Evolutionary conservation across 176 grass and related monocot genomes (phyloP).

Genomic region (Zea mays): DNA sequence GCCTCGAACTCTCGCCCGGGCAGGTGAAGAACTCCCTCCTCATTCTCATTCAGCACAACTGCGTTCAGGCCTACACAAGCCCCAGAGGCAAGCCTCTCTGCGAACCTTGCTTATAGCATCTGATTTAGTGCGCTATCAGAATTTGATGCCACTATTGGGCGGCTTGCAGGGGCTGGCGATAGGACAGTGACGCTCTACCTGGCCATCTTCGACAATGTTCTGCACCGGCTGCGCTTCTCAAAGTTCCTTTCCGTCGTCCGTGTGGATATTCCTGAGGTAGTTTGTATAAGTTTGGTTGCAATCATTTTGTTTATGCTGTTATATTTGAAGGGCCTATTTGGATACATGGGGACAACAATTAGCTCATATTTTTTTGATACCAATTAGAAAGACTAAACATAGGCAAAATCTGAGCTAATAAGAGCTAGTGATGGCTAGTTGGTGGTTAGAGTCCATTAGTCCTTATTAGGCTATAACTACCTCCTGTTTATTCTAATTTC

Average conservation of each 20-base stretch:
- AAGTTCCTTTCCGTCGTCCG: conserved; percentile 70
- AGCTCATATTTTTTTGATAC: no score
- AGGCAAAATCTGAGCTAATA: no score
- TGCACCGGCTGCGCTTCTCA: conserved; percentile 67
- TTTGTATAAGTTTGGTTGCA: conserved; percentile 27
- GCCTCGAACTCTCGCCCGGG: conserved; percentile 36
- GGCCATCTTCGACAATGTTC: conserved; percentile 70
- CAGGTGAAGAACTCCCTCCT: conserved; percentile 86
- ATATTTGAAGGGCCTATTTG: not conserved
- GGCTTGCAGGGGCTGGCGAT: conserved; percentile 32
- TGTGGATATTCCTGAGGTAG: conserved; percentile 51
- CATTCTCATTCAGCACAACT: conserved; percentile 91
- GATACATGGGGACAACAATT: no score
- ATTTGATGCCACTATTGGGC: conserved; percentile 15
- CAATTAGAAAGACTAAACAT: no score
- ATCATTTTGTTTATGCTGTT: not conserved
- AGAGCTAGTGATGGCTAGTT: no score
- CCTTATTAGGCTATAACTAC: no score
- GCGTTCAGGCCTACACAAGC: conserved; percentile 71
- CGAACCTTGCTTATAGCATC: not conserved
- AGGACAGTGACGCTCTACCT: conserved; percentile 62
- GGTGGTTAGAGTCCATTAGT: no score
- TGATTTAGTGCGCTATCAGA: not conserved
- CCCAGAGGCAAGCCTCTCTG: conserved; percentile 36
- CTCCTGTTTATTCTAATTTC: no score